Base-by-base conservation (phyloP, 495 filamentous ascomycete species). In the Chaetomium tenue region DNA sequence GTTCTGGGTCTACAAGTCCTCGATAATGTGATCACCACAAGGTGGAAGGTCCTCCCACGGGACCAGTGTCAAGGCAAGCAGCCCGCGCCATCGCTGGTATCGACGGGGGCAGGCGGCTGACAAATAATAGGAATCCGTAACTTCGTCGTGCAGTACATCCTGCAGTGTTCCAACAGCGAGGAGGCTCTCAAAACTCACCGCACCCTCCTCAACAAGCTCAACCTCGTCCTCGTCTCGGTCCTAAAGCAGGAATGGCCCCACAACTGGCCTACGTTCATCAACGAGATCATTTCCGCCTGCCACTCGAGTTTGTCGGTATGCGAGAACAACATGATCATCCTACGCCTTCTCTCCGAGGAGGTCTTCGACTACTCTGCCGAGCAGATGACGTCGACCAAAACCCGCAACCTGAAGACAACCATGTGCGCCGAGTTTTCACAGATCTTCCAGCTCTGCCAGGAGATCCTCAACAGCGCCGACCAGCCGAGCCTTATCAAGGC, bases 241-340 rank as follows among this genome's bases (percentile, higher is more conserved):
- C 79, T 99, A 70, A 99, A 99, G 81, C 94, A 99, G 77, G 94
- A 99, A 76, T 99, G 94, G 94, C 94, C 94, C n/a, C 93, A 97
- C 75, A 94, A 98, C 80, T 99, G 94, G 94, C 94, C 95, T 11
- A 96, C 91, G 9, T 99, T 99, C 76, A 97, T 98, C 84, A 98
- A 97, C 77, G 94, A 99, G 83, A 98, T 99, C 73, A 92, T 98
- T 69, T 89, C 91, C 13, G 95, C 93, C 30, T 97, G 93, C 74
- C 92, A 93, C 70, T 91, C 89, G 61, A 96, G 90, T 76, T 83
- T 98, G 37, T 92, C 94, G 3, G 93, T 98, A 70, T 99, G 94
- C 81, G 94, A 99, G 79, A 99, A 99, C 80, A 99, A 99, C 79
- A 99, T 99, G 95, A 91, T 89, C 48, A 98, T 99, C 64, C 87